Base-by-base conservation (phyloP, 2,329 filamentous ascomycete genomes). In the Sclerotinia subarctica region DNA sequence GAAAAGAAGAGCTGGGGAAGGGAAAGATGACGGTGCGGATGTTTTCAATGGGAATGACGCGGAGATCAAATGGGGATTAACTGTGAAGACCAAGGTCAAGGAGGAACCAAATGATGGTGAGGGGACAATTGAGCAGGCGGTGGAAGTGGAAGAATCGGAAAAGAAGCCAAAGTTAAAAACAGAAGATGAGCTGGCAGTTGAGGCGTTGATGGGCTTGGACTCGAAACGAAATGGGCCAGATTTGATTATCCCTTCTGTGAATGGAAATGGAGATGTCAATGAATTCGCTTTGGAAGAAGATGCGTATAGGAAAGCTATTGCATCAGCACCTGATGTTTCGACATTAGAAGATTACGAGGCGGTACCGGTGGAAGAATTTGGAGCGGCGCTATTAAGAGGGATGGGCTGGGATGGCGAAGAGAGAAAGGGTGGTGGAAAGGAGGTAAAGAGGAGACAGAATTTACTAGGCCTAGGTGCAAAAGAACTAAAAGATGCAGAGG, bases 321-420 rank as follows among this genome's bases (percentile, higher is more conserved):
- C 85, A 17, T 81, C 85, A 35, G 90, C 93, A 0, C 93, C 93
- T 1, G 90, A 93, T 29, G 84, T 87, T 42, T 89, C 93, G 5
- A 91, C 88, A 0, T 81, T 96, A 24, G 91, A 92, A 46, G 92
- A 95, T 75, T 98, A 98, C 80, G 90, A 91, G 69, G 88, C 90
- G 17, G 90, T 97, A 70, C 94, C 95, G 0, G 93, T 98, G 21
- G 94, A 97, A 73, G 93, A 97, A 74, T 99, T 98, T 72, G 95
- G 95, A 10, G 91, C 93, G 24, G 93, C 94, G 0, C 83, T 98
- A 71, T 84, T 99, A 47, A 88, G 94, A 44, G 93, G 94, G 13
- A 97, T 98, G 91, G 95, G 95, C 11, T 97, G 94, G 94, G 93
- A 97, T 90, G 80, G 78, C 75, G 70, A 85, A 88, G 66, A 81